phyloP scores from a whole-genome alignment of 441 rosid species.

The Gossypium schwendimanii region DNA sequence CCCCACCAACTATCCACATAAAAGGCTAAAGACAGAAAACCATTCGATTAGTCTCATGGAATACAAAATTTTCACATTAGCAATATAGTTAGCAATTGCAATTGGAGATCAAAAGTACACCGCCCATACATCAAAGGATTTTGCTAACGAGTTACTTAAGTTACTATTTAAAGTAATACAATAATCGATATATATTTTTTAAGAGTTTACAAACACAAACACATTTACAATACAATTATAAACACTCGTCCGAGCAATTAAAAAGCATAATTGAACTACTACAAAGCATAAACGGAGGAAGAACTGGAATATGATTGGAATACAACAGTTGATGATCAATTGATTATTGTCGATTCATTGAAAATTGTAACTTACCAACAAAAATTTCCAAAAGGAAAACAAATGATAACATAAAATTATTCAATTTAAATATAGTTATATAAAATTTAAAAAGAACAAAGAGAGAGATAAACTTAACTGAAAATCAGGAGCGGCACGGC shows the following conservation, averaged over 20 bases:
- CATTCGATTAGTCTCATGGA: neutral
- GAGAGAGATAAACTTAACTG: constrained; percentile 35
- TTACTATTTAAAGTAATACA: neutral
- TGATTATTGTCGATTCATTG: no score
- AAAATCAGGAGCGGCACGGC: constrained; percentile 78
- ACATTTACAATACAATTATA: no score
- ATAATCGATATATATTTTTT: neutral
- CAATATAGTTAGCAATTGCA: neutral
- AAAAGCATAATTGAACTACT: no score
- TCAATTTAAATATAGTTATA: neutral
- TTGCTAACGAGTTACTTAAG: neutral
- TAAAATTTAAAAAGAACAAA: neutral
- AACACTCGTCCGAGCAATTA: no score
- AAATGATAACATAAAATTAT: neutral
- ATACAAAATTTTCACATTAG: neutral
- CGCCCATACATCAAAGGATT: neutral
- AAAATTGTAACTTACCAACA: neutral
- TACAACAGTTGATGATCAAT: no score
- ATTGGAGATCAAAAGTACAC: neutral
- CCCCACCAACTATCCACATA: constrained; percentile 85
- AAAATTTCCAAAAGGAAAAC: neutral
- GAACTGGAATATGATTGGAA: no score
- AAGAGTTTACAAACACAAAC: no score
- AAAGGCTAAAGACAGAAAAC: constrained; percentile 48
- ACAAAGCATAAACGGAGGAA: no score